Evolutionary conservation across 257 asterid species (phyloP).

Genomic region (Knoxia roxburghii): DNA sequence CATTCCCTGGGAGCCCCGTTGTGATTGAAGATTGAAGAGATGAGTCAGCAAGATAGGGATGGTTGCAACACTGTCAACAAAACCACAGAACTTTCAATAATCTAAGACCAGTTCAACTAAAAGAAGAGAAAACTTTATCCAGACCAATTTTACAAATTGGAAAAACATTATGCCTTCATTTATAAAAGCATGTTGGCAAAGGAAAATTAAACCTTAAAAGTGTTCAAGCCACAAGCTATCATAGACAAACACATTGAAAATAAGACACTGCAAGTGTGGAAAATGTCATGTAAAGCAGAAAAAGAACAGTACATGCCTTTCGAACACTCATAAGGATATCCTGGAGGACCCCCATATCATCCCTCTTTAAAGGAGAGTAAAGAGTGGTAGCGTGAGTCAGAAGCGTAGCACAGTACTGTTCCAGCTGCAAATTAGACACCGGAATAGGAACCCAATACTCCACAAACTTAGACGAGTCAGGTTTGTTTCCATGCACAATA

Average conservation of each 20-base stretch:
- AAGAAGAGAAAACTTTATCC: not conserved
- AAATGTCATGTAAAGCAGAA: conserved; percentile 18
- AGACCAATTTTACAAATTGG: not conserved
- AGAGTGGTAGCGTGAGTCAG: conserved; percentile 47
- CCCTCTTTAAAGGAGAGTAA: conserved; percentile 47
- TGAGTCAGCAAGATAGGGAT: conserved; percentile 67
- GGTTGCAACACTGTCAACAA: conserved; percentile 72
- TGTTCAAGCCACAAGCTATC: not conserved
- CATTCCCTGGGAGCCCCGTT: conserved; percentile 38
- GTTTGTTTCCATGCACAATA: conserved; percentile 34
- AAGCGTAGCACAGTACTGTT: conserved; percentile 71
- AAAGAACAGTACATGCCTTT: conserved; percentile 54
- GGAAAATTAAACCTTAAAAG: not conserved
- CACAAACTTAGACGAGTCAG: conserved; percentile 45
- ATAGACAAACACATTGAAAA: not conserved
- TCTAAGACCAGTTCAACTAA: not conserved
- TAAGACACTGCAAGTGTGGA: not conserved
- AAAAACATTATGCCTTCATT: not conserved
- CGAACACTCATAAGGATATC: conserved; percentile 56
- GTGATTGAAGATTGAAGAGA: conserved; percentile 41
- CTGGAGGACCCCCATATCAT: conserved; percentile 56
- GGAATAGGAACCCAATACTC: conserved; percentile 92
- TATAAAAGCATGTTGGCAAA: not conserved
- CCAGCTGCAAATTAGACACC: conserved; percentile 77
- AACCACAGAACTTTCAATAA: not conserved